Evolutionary conservation across 352 stramenopile species (phyloP).

Genomic region (Aphanomyces invadans): DNA sequence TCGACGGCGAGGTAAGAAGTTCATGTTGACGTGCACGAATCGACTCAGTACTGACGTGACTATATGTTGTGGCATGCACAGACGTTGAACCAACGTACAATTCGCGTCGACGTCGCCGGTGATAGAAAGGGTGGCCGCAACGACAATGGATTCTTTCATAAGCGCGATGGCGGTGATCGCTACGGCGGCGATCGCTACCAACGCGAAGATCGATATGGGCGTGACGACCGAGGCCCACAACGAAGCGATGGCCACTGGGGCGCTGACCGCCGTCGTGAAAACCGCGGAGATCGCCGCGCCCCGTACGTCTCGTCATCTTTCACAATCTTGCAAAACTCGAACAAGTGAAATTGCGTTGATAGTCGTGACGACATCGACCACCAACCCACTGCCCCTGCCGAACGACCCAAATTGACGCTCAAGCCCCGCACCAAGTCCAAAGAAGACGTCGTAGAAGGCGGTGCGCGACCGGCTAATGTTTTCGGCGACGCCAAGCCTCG

Average conservation of each 20-base stretch:
- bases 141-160: constrained; percentile 42
- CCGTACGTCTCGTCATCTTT: background rate
- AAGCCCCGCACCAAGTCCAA: constrained; percentile 44
- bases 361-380: no score
- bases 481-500: constrained; percentile 83
- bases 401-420: constrained; percentile 55
- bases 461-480: constrained; percentile 45
- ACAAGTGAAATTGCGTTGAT: background rate
- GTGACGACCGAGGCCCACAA: constrained; percentile 10
- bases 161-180: constrained; percentile 39
- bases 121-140: constrained; percentile 44
- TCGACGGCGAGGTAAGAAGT: constrained; percentile 49
- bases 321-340: background rate
- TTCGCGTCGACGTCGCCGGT: constrained; percentile 69
- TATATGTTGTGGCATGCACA: constrained; percentile 25
- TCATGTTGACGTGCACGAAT: background rate
- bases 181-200: constrained; percentile 25
- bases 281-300: background rate
- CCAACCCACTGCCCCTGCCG: constrained; percentile 27
- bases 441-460: constrained; percentile 29
- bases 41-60: constrained; percentile 16
- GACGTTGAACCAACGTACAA: constrained; percentile 34
- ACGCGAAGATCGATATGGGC: constrained; percentile 13
- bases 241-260: background rate
- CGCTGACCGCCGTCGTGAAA: background rate